Evolutionary conservation across 2,329 filamentous ascomycete species (phyloP).

Genomic region (Hypocrella siamensis): DNA sequence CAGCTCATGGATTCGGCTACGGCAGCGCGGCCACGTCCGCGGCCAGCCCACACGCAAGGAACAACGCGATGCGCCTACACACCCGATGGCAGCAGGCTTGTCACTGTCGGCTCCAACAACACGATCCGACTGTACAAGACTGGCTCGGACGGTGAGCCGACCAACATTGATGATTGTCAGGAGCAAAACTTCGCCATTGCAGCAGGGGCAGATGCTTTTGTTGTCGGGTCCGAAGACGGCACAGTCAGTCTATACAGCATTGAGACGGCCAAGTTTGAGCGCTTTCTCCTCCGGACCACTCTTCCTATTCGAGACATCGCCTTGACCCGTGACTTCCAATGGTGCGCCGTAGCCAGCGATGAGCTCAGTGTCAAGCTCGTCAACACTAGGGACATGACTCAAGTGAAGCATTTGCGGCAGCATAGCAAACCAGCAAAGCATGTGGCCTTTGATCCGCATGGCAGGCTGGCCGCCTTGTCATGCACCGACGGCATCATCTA

Average conservation of each 20-base stretch:
- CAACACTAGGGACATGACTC: constrained; percentile 60
- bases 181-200: constrained; percentile 74
- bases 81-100: constrained; percentile 67
- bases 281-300: constrained; percentile 69
- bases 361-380: constrained; percentile 86
- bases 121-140: constrained; percentile 86
- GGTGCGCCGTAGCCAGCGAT: constrained; percentile 93
- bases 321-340: constrained; percentile 64
- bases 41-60: constrained; percentile 69
- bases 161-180: constrained; percentile 78
- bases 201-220: constrained; percentile 65
- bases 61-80: constrained; percentile 81
- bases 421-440: constrained; percentile 84
- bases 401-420: constrained; percentile 64
- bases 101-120: constrained; percentile 89
- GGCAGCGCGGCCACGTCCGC: constrained; percentile 35
- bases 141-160: constrained; percentile 80
- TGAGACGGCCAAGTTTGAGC: constrained; percentile 56
- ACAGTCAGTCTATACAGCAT: constrained; percentile 92
- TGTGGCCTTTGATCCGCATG: constrained; percentile 71
- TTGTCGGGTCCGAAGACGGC: constrained; percentile 85
- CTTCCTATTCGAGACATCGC: constrained; percentile 76
- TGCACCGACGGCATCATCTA: constrained; percentile 84
- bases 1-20: constrained; percentile 17
- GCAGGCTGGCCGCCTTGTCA: constrained; percentile 61